Base-by-base conservation (phyloP, 768 basidiomycete species). In the Phaeolepiota aurea region DNA sequence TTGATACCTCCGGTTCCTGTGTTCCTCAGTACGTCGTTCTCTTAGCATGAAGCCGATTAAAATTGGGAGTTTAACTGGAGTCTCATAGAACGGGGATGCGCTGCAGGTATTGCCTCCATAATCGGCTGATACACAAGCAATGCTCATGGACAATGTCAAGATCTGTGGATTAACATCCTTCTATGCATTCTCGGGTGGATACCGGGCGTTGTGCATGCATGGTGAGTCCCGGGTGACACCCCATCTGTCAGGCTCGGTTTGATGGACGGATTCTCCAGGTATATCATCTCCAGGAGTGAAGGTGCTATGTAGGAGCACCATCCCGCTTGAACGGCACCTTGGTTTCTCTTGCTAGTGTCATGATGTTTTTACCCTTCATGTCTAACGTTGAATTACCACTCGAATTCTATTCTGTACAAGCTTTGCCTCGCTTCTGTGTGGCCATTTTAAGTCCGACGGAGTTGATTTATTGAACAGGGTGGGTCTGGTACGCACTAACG, bases 181-280 rank as follows among this genome's bases (percentile, higher is more conserved):
- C 44, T 59, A 32, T 52, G 45, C 42, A 51, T 72, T 21, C 53
- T 74, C 5, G 70, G 69, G 22, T 75, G 71, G 72, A 65, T 76
- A 38, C 73, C 74, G 9, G 73, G 71, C 20, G 61, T 72, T 5
- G 53, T 75, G 35, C 73, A 77, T 48, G 70, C 72, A 14, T 74
- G 69, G 72, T 72, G 25, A 19, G 59, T 48, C 21, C 20, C 18
- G 4, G 16, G 2, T 19, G 18, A 10, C 3, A 36, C 14, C 22
- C 23, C 19, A 25, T 32, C 18, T 3, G 21, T 15, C 7, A 16
- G n/a, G n/a, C 4, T 44, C 15, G 21, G 14, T 5, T 23, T 5
- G 18, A 31, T 3, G 14, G 20, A 15, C 32, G 20, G n/a, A 44
- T 23, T 15, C n/a, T 28, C 18, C 15, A 58, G 54, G 54, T 54